A percentile compares a stretch with the other conserved stretches of the same genome.
phyloP scores from a whole-genome alignment of 2,329 filamentous ascomycete genomes.

The Pyricularia sp. region DNA sequence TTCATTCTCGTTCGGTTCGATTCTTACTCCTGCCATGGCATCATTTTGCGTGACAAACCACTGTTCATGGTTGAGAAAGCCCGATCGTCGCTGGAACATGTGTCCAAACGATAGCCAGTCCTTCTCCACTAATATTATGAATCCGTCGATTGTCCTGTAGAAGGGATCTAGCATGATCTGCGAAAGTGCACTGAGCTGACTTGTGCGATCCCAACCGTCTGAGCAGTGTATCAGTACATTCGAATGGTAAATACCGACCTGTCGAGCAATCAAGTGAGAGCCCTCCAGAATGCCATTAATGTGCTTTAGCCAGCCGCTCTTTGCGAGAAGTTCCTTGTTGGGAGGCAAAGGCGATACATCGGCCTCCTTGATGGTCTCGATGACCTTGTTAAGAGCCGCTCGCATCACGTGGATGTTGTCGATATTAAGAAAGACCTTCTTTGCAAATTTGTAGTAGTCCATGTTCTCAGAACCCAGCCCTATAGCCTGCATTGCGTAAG shows the following conservation, averaged over 20 bases:
- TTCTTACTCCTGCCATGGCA: slow-evolving; percentile 52
- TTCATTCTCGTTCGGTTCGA: slow-evolving; percentile 53
- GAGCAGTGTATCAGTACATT: slow-evolving; percentile 97
- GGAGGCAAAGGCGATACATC: slow-evolving; percentile 78
- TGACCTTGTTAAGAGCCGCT: slow-evolving; percentile 75
- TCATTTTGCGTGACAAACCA: slow-evolving; percentile 91
- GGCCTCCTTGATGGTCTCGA: slow-evolving; percentile 86
- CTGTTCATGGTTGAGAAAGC: slow-evolving; percentile 80
- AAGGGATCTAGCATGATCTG: slow-evolving; percentile 95
- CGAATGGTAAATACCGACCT: slow-evolving; percentile 85
- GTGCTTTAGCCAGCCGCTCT: slow-evolving; percentile 87
- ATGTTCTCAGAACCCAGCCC: slow-evolving; percentile 95
- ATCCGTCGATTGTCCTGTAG: slow-evolving; percentile 87
- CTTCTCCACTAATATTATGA: slow-evolving; percentile 90
- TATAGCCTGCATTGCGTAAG: slow-evolving; percentile 85
- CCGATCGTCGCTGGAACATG: slow-evolving; percentile 91
- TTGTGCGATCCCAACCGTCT: slow-evolving; percentile 96
- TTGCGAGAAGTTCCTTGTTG: slow-evolving; percentile 68
- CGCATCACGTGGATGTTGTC: slow-evolving; percentile 99
- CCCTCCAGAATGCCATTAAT: slow-evolving; percentile 79
- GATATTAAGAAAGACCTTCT: slow-evolving; percentile 88
- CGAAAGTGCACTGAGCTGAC: slow-evolving; percentile 82
- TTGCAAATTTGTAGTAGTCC: slow-evolving; percentile 89
- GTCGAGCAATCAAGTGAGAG: slow-evolving; percentile 71
- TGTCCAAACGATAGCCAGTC: slow-evolving; percentile 98